Percentiles rank a stretch among this genome's conserved stretches.
These are phyloP conservation scores for Xerophyta viscosa DNA, from an alignment of 106 monocot genomes.

Conservation along the genomic window DNA sequence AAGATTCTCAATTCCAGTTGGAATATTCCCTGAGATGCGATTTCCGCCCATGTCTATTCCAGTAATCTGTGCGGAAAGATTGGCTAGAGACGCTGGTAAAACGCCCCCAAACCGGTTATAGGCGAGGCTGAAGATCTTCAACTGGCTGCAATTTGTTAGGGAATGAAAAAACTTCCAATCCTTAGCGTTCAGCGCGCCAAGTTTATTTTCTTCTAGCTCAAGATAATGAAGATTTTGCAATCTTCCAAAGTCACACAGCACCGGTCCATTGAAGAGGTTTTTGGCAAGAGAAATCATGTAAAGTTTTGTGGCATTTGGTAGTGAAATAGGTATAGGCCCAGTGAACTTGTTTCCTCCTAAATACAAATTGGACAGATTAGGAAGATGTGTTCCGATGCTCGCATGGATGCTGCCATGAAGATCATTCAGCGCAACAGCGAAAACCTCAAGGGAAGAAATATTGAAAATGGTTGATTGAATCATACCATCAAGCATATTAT, in stretches of 20 bases:
- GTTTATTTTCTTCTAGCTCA: neutral
- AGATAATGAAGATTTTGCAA: neutral
- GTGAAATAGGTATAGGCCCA: constrained; percentile 1
- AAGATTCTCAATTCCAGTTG: constrained; percentile 1
- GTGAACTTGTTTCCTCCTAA: neutral
- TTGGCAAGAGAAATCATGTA: neutral
- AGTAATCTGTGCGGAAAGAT: neutral
- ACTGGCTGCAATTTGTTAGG: constrained; percentile 4
- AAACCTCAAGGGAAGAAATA: too few relatives aligned
- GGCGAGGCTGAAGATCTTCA: neutral
- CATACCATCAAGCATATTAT: neutral
- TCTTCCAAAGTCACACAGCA: constrained; percentile 1
- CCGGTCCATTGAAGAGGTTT: neutral
- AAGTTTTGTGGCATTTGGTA: constrained; percentile 3
- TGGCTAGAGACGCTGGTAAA: neutral
- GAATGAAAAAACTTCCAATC: constrained; percentile 1
- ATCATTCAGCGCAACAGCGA: too few relatives aligned
- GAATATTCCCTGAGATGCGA: constrained; percentile 3
- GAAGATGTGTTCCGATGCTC: neutral
- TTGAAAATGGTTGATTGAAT: constrained; percentile 2
- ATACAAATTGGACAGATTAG: neutral
- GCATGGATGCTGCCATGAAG: too few relatives aligned
- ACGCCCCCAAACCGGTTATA: constrained; percentile 2
- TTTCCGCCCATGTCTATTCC: neutral
- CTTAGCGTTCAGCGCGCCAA: neutral